Evolutionary conservation across 2,329 filamentous ascomycete genomes (phyloP), one percentile per base, ranked within the genome.

Genomic region (Fusarium chuoi): DNA sequence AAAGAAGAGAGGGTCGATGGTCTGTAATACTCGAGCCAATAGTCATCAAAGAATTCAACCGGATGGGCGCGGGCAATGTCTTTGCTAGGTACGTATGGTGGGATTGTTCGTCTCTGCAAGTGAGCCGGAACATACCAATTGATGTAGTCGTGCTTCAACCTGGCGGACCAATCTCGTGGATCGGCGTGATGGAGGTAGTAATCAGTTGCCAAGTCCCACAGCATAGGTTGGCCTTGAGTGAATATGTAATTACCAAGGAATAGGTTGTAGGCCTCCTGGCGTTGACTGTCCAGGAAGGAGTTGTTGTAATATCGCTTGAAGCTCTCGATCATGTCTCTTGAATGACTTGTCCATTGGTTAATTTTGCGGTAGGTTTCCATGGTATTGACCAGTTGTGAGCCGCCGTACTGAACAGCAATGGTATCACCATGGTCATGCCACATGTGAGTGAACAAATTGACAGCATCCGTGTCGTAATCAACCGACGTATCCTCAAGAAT

Each of bases 231-330:
- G 0, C 94, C 95, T 73, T 94, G 91, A 1, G 89, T 85, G 80
- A 95, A 98, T 57, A 95, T 94, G 81, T 99, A 99, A 79, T 98
- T 98, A 12, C 96, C 96, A 3, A 99, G 88, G 79, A 99, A 99
- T 15, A 99, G 86, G 76, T 99, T 99, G 82, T 98, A 98, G 2
- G 96, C 96, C 83, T 99, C 96, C 83, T 99, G 96, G 38, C 96
- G 91, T 80, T 99, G 96, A n/a, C 93, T 95, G 81, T 99, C 96
- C 14, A 99, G 89, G 81, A 99, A 99, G 0, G 96, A 97, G 80
- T 99, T 99, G 84, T 98, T 98, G 83, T 99, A 99, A 82, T 98
- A 99, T 35, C 96, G 90, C 82, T 98, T 99, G 86, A 99, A 98
- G 81, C 94, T 98, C 84, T 99, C 96, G 28, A 99, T 95, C 96